Evolutionary conservation across 2,329 filamentous ascomycete genomes (phyloP).

Genomic region (Botrytis tulipae): DNA sequence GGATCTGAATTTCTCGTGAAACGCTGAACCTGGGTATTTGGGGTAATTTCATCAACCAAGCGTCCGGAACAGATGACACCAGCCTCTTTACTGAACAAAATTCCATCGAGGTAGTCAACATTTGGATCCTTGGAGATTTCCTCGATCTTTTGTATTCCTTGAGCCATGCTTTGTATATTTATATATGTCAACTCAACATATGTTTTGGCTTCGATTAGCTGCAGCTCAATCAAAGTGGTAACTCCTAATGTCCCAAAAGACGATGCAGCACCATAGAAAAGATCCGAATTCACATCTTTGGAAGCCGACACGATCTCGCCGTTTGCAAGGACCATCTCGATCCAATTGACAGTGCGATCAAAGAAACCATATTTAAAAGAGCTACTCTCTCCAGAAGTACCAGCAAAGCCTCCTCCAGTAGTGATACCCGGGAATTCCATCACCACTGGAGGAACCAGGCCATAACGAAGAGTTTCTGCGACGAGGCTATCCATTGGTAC

Average conservation of each 20-base stretch:
- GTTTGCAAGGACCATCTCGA: slow-evolving; percentile 61
- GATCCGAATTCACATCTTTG: slow-evolving; percentile 46
- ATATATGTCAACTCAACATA: slow-evolving; percentile 57
- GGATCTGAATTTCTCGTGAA: slow-evolving; percentile 44
- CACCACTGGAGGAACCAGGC: slow-evolving; percentile 60
- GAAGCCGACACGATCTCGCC: slow-evolving; percentile 54
- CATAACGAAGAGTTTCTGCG: slow-evolving; percentile 51
- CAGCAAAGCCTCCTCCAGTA: slow-evolving; percentile 63
- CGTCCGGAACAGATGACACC: slow-evolving; percentile 54
- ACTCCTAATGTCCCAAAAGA: slow-evolving; percentile 60
- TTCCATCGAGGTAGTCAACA: slow-evolving; percentile 60
- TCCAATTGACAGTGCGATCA: slow-evolving; percentile 57
- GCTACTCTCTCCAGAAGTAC: slow-evolving; percentile 64
- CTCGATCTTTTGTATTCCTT: slow-evolving; percentile 45
- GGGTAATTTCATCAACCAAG: slow-evolving; percentile 41
- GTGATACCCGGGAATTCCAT: slow-evolving; percentile 73
- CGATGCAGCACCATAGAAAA: slow-evolving; percentile 59
- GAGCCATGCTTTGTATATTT: slow-evolving; percentile 43
- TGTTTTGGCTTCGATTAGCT: slow-evolving; percentile 50
- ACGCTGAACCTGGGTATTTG: neutral
- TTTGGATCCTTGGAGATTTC: slow-evolving; percentile 29
- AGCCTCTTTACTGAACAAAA: slow-evolving; percentile 46
- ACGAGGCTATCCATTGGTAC: slow-evolving; percentile 66
- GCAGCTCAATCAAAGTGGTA: slow-evolving; percentile 57
- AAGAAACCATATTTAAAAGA: slow-evolving; percentile 66